Evolutionary conservation across 768 basidiomycete genomes (phyloP), one percentile per base, ranked within the genome.

Genomic region (Calocybe indica): DNA sequence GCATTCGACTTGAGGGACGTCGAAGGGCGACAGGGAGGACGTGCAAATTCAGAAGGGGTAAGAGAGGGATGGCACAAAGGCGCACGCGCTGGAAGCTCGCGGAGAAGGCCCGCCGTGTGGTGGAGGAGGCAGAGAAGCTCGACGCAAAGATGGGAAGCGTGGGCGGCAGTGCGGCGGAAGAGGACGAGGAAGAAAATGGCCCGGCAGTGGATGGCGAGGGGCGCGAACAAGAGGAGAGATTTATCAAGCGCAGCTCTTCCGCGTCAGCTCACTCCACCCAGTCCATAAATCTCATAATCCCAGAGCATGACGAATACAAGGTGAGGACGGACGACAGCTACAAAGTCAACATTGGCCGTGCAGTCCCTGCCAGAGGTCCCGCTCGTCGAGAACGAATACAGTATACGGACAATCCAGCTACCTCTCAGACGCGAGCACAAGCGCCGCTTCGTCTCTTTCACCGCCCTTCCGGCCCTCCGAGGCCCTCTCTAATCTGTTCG

Each of bases 31-130:
- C 71, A 69, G 13, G 56, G 48, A 2, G 63, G 51, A 28, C 53
- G 50, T 29, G 22, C 22, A 22, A 22, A 4, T 22, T 22, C 22
- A 22, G n/a, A n/a, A n/a, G n/a, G n/a, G n/a, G n/a, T n/a, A n/a
- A 66, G 66, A 6, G 79, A 80, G 41, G 75, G 71, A 5, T 86
- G 82, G 81, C 82, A 87, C 55, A 82, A 81, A 52, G 73, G 66
- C 35, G 78, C 82, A 0, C 22, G 4, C 69, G 86, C 42, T 67
- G 73, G 55, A 85, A 79, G 62, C 67, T 91, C 40, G 89, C 88
- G 12, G 76, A 82, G 54, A 79, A 80, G 55, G 86, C 86, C 11
- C 72, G 79, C 51, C 71, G 72, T 55, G 83, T 77, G 7, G 74
- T 83, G 31, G 78, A 79, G 60, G 78, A 82, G 52, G 75, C 74